phyloP scores from a whole-genome alignment of 2,329 filamentous ascomycete species.

The Lasiodiplodia hormozganensis region DNA sequence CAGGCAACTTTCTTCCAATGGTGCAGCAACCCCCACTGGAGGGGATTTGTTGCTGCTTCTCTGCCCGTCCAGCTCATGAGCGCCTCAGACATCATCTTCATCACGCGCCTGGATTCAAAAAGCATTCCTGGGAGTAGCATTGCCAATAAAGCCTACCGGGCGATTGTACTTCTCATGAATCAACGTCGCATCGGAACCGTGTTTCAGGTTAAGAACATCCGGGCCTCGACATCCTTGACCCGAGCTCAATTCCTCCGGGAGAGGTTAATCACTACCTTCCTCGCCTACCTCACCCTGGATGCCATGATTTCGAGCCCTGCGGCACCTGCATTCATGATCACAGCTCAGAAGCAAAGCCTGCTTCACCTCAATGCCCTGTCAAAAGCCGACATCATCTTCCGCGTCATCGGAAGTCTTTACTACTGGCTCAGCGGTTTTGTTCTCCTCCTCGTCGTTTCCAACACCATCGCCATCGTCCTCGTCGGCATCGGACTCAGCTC shows the following conservation, averaged over 20 bases:
- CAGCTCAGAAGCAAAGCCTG: neutral
- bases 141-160: neutral
- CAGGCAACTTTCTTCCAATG: neutral
- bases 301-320: neutral
- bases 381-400: neutral
- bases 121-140: neutral
- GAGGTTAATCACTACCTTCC: neutral
- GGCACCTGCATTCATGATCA: neutral
- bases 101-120: neutral
- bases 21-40: conserved; percentile 2
- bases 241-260: neutral
- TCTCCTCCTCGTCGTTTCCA: neutral
- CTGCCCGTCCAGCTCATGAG: conserved; percentile 3
- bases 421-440: conserved; percentile 9
- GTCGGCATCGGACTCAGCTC: neutral
- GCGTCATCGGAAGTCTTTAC: neutral
- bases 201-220: conserved; percentile 5
- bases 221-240: neutral
- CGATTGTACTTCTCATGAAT: conserved; percentile 4
- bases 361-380: neutral
- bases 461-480: neutral
- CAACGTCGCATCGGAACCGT: conserved; percentile 4
- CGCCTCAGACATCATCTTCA: neutral
- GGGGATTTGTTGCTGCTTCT: neutral
- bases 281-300: conserved; percentile 5